Percentiles rank a stretch among this genome's conserved stretches.
Evolutionary conservation across 2,329 filamentous ascomycete genomes (phyloP).

Genomic region (Botrytis tulipae): DNA sequence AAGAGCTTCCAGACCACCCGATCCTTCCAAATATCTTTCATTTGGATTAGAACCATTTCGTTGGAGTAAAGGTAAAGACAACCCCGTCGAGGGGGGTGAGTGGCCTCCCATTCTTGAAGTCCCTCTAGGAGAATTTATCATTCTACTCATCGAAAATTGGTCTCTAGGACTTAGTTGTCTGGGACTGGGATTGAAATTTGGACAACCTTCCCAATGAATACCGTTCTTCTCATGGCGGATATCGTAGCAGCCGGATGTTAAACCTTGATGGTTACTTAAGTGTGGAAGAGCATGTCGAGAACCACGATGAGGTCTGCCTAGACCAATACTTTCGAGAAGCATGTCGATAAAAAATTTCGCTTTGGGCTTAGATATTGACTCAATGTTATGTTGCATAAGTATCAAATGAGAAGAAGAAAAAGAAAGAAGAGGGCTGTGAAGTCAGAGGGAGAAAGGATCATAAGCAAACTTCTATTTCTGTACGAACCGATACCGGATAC

Average conservation of each 20-base stretch:
- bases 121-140: background rate
- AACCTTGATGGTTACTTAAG: background rate
- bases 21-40: constrained; percentile 12
- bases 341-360: background rate
- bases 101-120: background rate
- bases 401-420: background rate
- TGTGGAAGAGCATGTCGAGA: constrained; percentile 14
- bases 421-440: background rate
- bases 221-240: constrained; percentile 15
- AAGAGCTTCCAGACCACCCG: constrained; percentile 2
- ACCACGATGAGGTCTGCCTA: constrained; percentile 6
- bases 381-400: background rate
- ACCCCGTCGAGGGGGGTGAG: background rate
- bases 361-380: constrained; percentile 1
- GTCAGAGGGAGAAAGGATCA: background rate
- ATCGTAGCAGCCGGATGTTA: constrained; percentile 12
- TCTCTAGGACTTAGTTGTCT: constrained; percentile 6
- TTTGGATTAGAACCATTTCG: background rate
- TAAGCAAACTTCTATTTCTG: constrained; percentile 1
- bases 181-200: constrained; percentile 5
- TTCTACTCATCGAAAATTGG: background rate
- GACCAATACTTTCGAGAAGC: constrained; percentile 11
- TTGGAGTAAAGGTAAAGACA: background rate
- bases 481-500: constrained; percentile 9
- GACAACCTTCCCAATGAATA: constrained; percentile 18